Conservation (phyloP, 164 flowering plant genomes). For the Litsea cubeba region DNA sequence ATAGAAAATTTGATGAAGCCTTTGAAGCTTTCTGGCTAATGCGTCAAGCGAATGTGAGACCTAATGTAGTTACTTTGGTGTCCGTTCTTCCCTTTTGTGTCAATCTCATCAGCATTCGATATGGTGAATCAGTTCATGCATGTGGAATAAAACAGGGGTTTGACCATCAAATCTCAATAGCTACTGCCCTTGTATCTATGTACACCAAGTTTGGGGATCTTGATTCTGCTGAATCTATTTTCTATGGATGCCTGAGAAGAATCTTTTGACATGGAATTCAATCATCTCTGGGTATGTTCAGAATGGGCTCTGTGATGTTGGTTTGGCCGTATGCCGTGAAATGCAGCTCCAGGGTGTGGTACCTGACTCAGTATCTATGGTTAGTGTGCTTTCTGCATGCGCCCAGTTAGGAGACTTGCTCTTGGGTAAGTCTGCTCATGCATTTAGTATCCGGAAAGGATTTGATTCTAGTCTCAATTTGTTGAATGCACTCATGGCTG, state of each 20-base stretch:
- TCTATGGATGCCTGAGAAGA: constrained; percentile 33
- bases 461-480: constrained; percentile 26
- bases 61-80: constrained; percentile 18
- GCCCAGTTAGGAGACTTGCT: constrained; percentile 43
- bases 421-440: constrained; percentile 50
- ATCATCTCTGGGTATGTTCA: constrained; percentile 31
- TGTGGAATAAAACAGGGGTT: constrained; percentile 20
- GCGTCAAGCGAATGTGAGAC: constrained; percentile 10
- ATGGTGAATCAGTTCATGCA: constrained; percentile 24
- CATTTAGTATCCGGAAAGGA: constrained; percentile 37
- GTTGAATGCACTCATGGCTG: constrained; percentile 42
- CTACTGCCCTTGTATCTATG: constrained; percentile 45
- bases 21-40: constrained; percentile 17
- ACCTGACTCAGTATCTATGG: constrained; percentile 35
- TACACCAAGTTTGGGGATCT: constrained; percentile 34
- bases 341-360: constrained; percentile 30
- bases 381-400: constrained; percentile 38
- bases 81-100: constrained; percentile 21
- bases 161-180: constrained; percentile 14
- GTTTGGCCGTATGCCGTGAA: constrained; percentile 11
- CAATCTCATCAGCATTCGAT: constrained; percentile 5
- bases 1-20: constrained; percentile 14
- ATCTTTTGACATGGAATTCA: constrained; percentile 37
- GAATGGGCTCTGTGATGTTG: constrained; percentile 28
- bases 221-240: constrained; percentile 27